Percentiles rank a stretch among this genome's conserved stretches.
Evolutionary conservation across 371 early-diverging fungal genomes (phyloP).

Genomic region (Actinomortierella wolfii): DNA sequence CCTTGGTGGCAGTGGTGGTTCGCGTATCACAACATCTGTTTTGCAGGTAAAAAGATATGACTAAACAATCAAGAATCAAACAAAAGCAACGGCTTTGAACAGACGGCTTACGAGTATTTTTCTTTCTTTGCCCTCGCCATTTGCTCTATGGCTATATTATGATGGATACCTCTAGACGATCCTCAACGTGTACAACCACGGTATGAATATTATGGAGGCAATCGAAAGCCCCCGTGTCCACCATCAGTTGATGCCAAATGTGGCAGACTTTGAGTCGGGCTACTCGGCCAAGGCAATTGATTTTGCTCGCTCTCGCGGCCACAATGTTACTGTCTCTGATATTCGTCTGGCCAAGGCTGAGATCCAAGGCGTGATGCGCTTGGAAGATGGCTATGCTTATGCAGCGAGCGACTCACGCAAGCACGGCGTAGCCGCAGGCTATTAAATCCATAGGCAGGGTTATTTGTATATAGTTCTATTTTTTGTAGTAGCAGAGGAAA

Average conservation of each 20-base stretch:
- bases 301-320: conserved; percentile 24
- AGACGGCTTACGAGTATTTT: not conserved
- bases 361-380: conserved; percentile 53
- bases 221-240: conserved; percentile 87
- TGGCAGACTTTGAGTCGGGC: conserved; percentile 50
- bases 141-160: too few species aligned
- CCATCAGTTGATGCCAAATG: conserved; percentile 91
- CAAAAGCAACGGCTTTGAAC: not conserved
- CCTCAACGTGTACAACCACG: conserved; percentile 76
- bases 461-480: too few species aligned
- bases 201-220: conserved; percentile 70
- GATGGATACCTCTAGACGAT: too few species aligned
- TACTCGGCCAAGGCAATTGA: conserved; percentile 15
- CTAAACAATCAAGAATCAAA: too few species aligned
- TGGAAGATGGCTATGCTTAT: conserved; percentile 46
- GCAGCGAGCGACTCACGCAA: conserved; percentile 63
- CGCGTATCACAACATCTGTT: conserved; percentile 89
- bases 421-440: conserved; percentile 59
- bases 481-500: too few species aligned
- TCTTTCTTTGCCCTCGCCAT: not conserved
- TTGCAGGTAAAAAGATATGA: conserved; percentile 64
- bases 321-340: conserved; percentile 34
- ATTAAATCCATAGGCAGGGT: too few species aligned
- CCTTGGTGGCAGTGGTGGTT: conserved; percentile 96
- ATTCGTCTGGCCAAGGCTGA: conserved; percentile 39